phyloP scores from a whole-genome alignment of 805 yeast genomes.

The Starmerella stellata region DNA sequence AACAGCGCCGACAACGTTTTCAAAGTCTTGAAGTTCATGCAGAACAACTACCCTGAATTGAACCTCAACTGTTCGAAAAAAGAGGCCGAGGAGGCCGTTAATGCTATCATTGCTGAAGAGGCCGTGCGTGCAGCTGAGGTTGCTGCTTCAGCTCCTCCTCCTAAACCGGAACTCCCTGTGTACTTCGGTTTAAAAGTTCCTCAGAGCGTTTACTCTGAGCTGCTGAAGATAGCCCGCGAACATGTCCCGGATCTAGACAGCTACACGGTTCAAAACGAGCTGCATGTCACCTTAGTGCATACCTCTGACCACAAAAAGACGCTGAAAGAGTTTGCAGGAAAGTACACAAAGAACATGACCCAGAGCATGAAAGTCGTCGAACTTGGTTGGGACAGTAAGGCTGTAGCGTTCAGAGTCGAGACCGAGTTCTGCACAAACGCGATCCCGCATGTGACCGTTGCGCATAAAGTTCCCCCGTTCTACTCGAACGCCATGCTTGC shows the following conservation, averaged over 20 bases:
- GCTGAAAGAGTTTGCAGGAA: constrained; percentile 2
- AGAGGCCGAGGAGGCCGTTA: background rate
- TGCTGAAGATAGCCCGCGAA: constrained; percentile 15
- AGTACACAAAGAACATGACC: background rate
- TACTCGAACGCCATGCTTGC: background rate
- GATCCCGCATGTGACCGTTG: constrained; percentile 57
- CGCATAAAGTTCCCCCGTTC: constrained; percentile 17
- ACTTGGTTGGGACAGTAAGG: constrained; percentile 33
- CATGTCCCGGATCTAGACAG: constrained; percentile 4
- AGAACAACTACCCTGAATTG: constrained; percentile 24
- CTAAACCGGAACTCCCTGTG: no score
- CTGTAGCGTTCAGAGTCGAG: constrained; percentile 39
- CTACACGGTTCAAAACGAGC: constrained; percentile 10
- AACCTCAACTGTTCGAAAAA: constrained; percentile 2
- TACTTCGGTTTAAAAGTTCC: constrained; percentile 32
- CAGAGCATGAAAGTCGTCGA: constrained; percentile 20
- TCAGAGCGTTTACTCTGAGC: constrained; percentile 3
- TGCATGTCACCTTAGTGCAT: constrained; percentile 25
- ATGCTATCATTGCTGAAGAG: background rate
- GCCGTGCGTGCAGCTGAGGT: background rate
- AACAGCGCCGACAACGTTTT: constrained; percentile 29
- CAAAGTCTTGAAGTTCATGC: constrained; percentile 27
- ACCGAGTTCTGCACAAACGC: constrained; percentile 27
- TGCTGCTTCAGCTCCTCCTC: background rate
- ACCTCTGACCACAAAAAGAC: constrained; percentile 1